Conservation (phyloP, 495 filamentous ascomycete species). For the Lasiosphaeria hispida region DNA sequence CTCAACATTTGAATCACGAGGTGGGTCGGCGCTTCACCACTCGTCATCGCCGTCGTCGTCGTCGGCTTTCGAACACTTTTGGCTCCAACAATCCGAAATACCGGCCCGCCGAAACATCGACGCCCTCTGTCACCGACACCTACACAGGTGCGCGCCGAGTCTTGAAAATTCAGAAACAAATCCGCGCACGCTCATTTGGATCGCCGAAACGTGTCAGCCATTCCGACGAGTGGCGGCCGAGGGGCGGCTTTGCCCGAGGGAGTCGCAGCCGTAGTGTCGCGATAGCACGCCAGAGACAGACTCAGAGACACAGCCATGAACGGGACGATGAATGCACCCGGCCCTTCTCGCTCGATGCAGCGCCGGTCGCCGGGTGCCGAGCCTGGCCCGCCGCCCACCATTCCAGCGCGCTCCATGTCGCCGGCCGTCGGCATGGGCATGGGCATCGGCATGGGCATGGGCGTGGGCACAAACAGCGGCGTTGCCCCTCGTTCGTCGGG, state of each 20-base stretch:
- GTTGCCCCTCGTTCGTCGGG: conserved; percentile 46
- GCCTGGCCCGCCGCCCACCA: conserved; percentile 40
- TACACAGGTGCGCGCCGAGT: neutral
- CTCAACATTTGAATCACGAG: conserved; percentile 5
- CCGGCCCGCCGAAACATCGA: neutral
- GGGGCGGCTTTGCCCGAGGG: conserved; percentile 5
- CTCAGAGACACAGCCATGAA: neutral
- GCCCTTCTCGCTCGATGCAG: conserved; percentile 41
- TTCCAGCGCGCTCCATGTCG: conserved; percentile 42
- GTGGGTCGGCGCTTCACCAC: conserved; percentile 6
- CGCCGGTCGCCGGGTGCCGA: conserved; percentile 52
- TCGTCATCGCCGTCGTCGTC: neutral
- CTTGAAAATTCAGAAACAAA: neutral
- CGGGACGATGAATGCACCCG: conserved; percentile 39
- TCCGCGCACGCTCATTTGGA: neutral
- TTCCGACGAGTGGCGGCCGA: neutral
- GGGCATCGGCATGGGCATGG: conserved; percentile 20
- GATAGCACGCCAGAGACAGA: neutral
- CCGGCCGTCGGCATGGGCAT: conserved; percentile 31
- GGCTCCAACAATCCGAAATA: neutral
- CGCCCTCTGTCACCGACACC: neutral
- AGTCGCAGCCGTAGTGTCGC: neutral
- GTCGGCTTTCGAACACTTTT: neutral
- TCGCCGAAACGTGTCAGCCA: neutral
- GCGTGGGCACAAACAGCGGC: conserved; percentile 32